These are phyloP conservation scores for Flaveria bidentis DNA, from an alignment of 129 eudicot genomes.

Conservation along the genomic window DNA sequence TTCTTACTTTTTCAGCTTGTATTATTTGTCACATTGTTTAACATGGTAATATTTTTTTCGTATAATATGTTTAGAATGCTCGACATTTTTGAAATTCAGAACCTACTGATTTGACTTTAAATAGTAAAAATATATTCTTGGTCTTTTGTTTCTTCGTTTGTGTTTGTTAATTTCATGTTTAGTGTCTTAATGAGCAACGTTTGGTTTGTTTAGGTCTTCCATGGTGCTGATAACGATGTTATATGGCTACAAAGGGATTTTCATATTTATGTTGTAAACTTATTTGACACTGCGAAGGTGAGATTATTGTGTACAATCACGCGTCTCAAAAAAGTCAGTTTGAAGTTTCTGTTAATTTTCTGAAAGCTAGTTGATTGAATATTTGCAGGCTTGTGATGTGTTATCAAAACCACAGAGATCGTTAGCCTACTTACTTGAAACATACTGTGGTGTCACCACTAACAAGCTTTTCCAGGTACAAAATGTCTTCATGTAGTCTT, in stretches of 20 bases:
- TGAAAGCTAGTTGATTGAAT: slow-evolving; percentile 11
- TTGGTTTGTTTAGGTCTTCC: slow-evolving; percentile 70
- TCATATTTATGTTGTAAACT: slow-evolving; percentile 81
- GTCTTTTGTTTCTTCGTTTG: neutral
- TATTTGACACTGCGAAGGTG: slow-evolving; percentile 98
- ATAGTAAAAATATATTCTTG: neutral
- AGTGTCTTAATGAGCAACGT: neutral
- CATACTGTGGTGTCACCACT: slow-evolving; percentile 74
- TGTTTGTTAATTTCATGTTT: slow-evolving; percentile 6
- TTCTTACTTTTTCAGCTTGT: slow-evolving; percentile 15
- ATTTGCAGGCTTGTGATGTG: slow-evolving; percentile 85
- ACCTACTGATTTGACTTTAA: neutral
- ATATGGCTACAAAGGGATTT: slow-evolving; percentile 97
- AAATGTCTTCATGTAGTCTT: neutral
- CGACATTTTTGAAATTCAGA: slow-evolving; percentile 5
- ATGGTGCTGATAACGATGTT: slow-evolving; percentile 96
- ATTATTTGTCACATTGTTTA: neutral
- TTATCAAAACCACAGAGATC: slow-evolving; percentile 89
- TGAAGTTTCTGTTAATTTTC: neutral
- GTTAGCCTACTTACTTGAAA: slow-evolving; percentile 85
- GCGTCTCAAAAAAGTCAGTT: neutral
- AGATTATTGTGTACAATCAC: slow-evolving; percentile 1
- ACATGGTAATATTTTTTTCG: neutral
- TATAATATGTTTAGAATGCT: neutral
- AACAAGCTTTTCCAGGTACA: slow-evolving; percentile 84